Evolutionary conservation across 345 rosid species (phyloP).

Genomic region (Excoecaria agallocha): DNA sequence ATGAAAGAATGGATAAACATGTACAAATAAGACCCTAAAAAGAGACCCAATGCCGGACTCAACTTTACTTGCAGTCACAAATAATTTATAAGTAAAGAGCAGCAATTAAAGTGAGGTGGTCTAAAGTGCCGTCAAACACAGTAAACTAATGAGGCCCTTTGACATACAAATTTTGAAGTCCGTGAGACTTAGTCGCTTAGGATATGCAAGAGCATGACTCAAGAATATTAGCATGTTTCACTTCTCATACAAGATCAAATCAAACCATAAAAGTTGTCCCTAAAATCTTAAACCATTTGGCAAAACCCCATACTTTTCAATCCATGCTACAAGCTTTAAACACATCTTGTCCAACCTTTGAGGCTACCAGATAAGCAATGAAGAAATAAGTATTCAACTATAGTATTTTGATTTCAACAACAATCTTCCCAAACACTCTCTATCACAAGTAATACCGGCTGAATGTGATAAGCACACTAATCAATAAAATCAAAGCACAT

Average conservation of each 20-base stretch:
- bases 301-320: background rate
- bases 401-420: no score
- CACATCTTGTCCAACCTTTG: background rate
- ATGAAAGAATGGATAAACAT: no score
- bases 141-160: constrained; percentile 10
- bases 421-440: no score
- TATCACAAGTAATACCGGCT: no score
- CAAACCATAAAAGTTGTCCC: background rate
- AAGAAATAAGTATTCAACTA: no score
- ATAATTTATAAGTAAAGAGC: constrained; percentile 41
- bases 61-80: no score
- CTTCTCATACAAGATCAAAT: constrained; percentile 5
- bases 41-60: no score
- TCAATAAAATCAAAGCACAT: no score
- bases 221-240: background rate
- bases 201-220: background rate
- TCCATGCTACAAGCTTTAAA: background rate
- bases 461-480: no score
- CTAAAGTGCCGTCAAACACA: constrained; percentile 12
- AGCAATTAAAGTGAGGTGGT: constrained; percentile 29
- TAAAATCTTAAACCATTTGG: background rate
- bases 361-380: background rate
- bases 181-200: background rate
- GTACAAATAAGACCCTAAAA: no score
- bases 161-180: background rate